phyloP scores from a whole-genome alignment of 495 filamentous ascomycete genomes.

The Podospora conica region DNA sequence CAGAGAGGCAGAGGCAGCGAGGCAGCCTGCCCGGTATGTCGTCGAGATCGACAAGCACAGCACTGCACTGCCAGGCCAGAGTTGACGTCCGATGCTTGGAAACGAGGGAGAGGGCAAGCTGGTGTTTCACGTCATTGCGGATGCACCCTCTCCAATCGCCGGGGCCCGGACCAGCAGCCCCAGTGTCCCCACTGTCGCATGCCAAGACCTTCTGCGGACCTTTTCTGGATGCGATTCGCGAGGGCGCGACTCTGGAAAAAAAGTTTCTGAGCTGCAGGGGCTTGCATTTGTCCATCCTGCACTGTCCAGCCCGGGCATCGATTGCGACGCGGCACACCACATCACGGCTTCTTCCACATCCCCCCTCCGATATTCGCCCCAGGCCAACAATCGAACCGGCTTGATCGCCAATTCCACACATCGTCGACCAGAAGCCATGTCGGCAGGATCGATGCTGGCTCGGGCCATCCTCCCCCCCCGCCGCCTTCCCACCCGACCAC shows the following conservation, averaged over 20 bases:
- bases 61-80: not conserved
- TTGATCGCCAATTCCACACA: not conserved
- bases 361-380: not conserved
- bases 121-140: constrained; percentile 11
- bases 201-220: too few relatives aligned
- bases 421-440: not conserved
- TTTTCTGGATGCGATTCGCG: not conserved
- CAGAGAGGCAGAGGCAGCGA: too few relatives aligned
- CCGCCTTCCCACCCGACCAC: not conserved
- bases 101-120: constrained; percentile 5
- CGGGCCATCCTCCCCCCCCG: not conserved
- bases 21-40: not conserved
- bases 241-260: not conserved
- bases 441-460: not conserved
- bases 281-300: not conserved
- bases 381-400: not conserved
- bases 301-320: not conserved
- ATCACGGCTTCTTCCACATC: not conserved
- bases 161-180: too few relatives aligned
- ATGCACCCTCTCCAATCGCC: not conserved
- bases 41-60: not conserved
- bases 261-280: not conserved
- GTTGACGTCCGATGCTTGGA: constrained; percentile 9
- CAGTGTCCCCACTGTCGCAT: not conserved
- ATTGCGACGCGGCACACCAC: not conserved